A percentile compares a stretch with the other conserved stretches of the same genome.
These are phyloP conservation scores for Pichia sp. DNA, from an alignment of 1,139 yeast genomes.

Conservation along the genomic window DNA sequence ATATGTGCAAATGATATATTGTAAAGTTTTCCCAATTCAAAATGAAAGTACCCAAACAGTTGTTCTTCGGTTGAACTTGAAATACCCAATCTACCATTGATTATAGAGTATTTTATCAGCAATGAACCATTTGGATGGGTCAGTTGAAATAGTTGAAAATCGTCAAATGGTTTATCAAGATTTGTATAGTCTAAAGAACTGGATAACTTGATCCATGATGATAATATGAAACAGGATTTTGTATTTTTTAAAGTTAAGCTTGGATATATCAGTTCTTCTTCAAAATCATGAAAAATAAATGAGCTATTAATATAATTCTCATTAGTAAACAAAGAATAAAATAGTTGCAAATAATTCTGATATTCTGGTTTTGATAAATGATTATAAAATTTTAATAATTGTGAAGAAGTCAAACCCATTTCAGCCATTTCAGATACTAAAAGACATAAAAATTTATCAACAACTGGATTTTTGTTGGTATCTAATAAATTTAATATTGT, in stretches of 20 bases:
- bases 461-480: neutral
- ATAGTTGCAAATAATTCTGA: neutral
- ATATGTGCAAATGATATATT: constrained; percentile 26
- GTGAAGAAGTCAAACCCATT: constrained; percentile 1
- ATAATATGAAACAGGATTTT: constrained; percentile 1
- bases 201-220: constrained; percentile 5
- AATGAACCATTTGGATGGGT: neutral
- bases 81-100: constrained; percentile 12
- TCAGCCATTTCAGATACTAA: constrained; percentile 4
- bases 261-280: neutral
- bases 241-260: neutral
- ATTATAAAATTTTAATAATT: neutral
- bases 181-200: neutral
- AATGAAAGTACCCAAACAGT: constrained; percentile 24
- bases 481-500: neutral
- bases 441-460: neutral
- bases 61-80: constrained; percentile 12
- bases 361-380: neutral
- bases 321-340: neutral
- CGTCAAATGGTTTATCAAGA: neutral
- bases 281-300: neutral
- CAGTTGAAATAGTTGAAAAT: neutral
- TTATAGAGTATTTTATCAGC: constrained; percentile 13
- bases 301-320: constrained; percentile 1
- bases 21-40: constrained; percentile 23